Percentiles rank a stretch among this genome's conserved stretches.
These are phyloP conservation scores for Chytriomyces hyalinus DNA, from an alignment of 192 early-diverging fungal genomes.

Conservation along the genomic window DNA sequence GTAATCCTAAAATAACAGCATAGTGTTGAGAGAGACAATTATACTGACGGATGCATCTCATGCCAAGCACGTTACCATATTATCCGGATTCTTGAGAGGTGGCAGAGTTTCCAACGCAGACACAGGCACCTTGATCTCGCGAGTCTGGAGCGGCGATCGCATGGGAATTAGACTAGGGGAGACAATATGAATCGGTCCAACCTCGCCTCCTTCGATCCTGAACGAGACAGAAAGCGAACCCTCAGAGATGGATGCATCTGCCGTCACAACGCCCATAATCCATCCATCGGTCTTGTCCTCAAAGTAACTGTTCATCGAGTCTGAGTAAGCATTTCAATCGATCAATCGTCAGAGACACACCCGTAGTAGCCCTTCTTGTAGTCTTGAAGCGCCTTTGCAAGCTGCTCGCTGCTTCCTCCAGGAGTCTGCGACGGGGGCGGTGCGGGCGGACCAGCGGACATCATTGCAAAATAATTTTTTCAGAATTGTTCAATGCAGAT, in stretches of 20 bases:
- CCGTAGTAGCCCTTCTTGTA: background rate
- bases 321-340: background rate
- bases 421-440: background rate
- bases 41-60: background rate
- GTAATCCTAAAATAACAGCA: conserved; percentile 16
- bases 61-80: conserved; percentile 56
- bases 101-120: conserved; percentile 75
- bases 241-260: background rate
- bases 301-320: conserved; percentile 58
- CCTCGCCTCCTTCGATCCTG: background rate
- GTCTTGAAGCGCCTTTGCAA: background rate
- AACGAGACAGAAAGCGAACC: conserved; percentile 7
- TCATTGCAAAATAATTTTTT: no score
- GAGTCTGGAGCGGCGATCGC: conserved; percentile 51
- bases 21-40: background rate
- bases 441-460: background rate
- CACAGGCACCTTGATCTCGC: conserved; percentile 68
- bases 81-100: conserved; percentile 91
- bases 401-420: background rate
- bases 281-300: conserved; percentile 12
- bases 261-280: conserved; percentile 11
- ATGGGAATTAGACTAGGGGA: background rate
- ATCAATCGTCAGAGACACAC: conserved; percentile 74
- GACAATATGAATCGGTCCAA: background rate
- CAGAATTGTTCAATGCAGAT: no score